These are phyloP conservation scores for Acanthamoeba rhysodes DNA, from an alignment of 208 protist species.

Conservation along the genomic window DNA sequence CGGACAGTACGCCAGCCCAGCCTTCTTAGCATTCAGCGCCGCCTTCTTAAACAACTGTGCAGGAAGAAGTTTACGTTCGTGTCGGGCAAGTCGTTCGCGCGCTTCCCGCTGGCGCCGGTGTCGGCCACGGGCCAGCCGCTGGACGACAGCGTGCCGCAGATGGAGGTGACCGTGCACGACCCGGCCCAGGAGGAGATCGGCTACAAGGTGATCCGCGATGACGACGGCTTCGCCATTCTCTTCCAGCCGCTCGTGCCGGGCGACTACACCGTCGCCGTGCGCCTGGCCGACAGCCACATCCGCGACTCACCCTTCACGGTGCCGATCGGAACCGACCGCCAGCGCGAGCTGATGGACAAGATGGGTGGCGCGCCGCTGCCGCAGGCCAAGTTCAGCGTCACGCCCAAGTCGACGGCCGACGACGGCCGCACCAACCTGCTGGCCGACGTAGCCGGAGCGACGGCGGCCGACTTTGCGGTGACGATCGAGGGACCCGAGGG, in stretches of 20 bases:
- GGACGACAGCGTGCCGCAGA: conserved; percentile 71
- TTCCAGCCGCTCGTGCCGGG: conserved; percentile 81
- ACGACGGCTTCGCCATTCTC: conserved; percentile 81
- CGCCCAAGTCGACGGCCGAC: conserved; percentile 37
- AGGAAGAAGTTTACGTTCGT: conserved; percentile 60
- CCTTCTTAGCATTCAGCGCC: neutral
- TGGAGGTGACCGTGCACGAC: conserved; percentile 80
- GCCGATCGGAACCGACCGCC: conserved; percentile 58
- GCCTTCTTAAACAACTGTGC: neutral
- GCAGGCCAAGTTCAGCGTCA: conserved; percentile 67
- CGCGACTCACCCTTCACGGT: conserved; percentile 86
- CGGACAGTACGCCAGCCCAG: neutral
- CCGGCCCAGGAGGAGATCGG: conserved; percentile 69
- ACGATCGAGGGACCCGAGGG: conserved; percentile 1
- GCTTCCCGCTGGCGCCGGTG: conserved; percentile 34
- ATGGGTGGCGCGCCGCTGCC: conserved; percentile 26
- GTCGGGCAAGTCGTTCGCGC: conserved; percentile 56
- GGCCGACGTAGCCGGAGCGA: neutral
- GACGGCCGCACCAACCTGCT: conserved; percentile 19
- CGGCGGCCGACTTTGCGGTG: conserved; percentile 11
- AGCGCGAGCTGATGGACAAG: conserved; percentile 38
- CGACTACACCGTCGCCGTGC: conserved; percentile 79
- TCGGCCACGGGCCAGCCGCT: conserved; percentile 5
- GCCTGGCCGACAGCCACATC: conserved; percentile 80
- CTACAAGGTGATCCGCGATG: conserved; percentile 74